Conservation (phyloP, 2,329 filamentous ascomycete species). For the Pestalotiopsis sp. region DNA sequence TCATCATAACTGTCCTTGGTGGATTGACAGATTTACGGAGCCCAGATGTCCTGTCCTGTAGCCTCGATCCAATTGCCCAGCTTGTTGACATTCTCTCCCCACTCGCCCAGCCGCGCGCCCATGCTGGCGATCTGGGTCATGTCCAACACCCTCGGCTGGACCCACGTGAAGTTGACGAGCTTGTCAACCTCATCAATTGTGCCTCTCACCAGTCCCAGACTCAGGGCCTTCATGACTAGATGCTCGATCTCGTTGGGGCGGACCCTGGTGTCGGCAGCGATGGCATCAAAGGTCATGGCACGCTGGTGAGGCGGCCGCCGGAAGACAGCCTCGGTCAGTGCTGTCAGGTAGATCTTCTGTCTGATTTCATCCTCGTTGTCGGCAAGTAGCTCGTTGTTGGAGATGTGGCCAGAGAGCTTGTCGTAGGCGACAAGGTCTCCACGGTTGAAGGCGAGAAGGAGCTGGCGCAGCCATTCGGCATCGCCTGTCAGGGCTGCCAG, state of each 20-base stretch:
- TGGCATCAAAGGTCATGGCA: slow-evolving; percentile 88
- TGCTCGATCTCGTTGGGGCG: slow-evolving; percentile 92
- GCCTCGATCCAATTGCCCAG: slow-evolving; percentile 96
- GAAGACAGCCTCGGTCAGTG: slow-evolving; percentile 95
- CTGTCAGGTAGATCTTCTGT: slow-evolving; percentile 97
- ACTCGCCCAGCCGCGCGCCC: slow-evolving; percentile 84
- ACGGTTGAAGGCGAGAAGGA: slow-evolving; percentile 97
- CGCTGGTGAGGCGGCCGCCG: slow-evolving; percentile 93
- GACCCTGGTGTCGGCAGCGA: slow-evolving; percentile 91
- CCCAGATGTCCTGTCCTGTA: slow-evolving; percentile 94
- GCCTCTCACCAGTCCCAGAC: slow-evolving; percentile 83
- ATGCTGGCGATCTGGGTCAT: slow-evolving; percentile 94
- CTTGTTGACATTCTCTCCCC: slow-evolving; percentile 95
- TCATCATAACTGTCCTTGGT: background rate
- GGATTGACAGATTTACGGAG: slow-evolving; percentile 57
- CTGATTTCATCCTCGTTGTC: slow-evolving; percentile 84
- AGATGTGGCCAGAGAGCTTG: slow-evolving; percentile 77
- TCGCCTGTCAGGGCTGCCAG: slow-evolving; percentile 81
- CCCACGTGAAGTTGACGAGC: slow-evolving; percentile 96
- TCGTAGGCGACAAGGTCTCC: slow-evolving; percentile 91
- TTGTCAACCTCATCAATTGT: slow-evolving; percentile 96
- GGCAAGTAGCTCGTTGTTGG: slow-evolving; percentile 76
- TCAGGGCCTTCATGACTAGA: slow-evolving; percentile 98
- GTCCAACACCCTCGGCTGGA: slow-evolving; percentile 97
- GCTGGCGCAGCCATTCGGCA: slow-evolving; percentile 86